Evolutionary conservation across 441 rosid species (phyloP), one percentile per base, ranked within the genome.

Genomic region (Euphorbia schlechtendalii): DNA sequence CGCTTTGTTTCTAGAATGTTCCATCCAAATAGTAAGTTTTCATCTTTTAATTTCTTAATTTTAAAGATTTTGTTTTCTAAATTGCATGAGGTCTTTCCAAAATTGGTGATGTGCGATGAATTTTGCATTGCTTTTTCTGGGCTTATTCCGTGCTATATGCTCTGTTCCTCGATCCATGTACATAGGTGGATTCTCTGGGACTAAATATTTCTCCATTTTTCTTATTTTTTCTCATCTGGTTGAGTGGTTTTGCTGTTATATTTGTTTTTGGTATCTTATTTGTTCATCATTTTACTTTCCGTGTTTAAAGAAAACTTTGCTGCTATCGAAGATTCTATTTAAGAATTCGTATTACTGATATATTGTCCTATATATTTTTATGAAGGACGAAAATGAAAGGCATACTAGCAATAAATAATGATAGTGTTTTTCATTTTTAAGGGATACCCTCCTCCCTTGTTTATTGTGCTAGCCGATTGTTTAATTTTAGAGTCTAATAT

Each of bases 11-110:
- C n/a, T n/a, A n/a, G n/a, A n/a, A n/a, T n/a, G n/a, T n/a, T n/a
- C n/a, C n/a, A n/a, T n/a, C n/a, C n/a, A n/a, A n/a, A n/a, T 86
- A 88, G 72, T 56, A 79, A 83, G 53, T 87, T 88, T 60, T 90
- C 79, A 65, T 86, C 83, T 65, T 15, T 51, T n/a, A 27, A 17
- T 15, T 48, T 48, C 9, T 4, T 20, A 25, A 11, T 49, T 51
- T 22, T 28, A 24, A n/a, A 17, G 8, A 11, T 2, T 27, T 32
- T 28, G 28, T 48, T 8, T 15, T 62, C 10, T 20, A 8, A 24
- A 18, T 62, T 28, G 9, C 22, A 46, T 5, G 27, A 45, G 14
- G 18, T 45, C 17, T 38, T 24, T 25, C 27, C 30, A 27, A 49
- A 46, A 20, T 14, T 17, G 27, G 10, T 27, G n/a, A 48, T 62